phyloP scores from a whole-genome alignment of 208 protist species.

The Acanthamoeba healyi region DNA sequence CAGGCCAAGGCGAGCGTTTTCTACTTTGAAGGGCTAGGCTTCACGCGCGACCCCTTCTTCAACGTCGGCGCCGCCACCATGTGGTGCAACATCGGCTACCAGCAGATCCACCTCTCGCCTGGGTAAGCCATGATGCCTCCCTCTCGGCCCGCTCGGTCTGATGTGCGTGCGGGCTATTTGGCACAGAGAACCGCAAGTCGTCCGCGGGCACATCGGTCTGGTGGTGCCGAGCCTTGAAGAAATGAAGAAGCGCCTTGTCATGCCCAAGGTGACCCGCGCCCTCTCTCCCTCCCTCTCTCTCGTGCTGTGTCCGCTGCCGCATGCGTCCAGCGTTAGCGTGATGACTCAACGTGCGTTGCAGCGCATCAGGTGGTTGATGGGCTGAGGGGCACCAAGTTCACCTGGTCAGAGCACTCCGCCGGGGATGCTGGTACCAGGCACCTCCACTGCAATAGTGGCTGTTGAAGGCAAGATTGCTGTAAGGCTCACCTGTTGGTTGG shows the following conservation, averaged over 20 bases:
- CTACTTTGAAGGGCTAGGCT: constrained; percentile 46
- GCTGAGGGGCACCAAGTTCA: constrained; percentile 1
- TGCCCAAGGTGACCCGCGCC: not conserved
- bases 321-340: not conserved
- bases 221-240: not conserved
- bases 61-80: constrained; percentile 44
- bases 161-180: not conserved
- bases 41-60: constrained; percentile 29
- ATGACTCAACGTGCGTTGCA: no score
- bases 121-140: not conserved
- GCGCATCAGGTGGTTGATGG: not conserved
- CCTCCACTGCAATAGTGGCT: not conserved
- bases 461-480: no score
- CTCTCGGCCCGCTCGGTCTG: not conserved
- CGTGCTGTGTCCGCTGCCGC: no score
- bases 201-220: constrained; percentile 50
- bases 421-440: not conserved
- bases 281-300: no score
- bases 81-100: constrained; percentile 56
- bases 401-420: not conserved
- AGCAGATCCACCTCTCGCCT: constrained; percentile 47
- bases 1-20: not conserved
- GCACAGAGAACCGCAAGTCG: constrained; percentile 1
- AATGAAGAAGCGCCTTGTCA: not conserved
- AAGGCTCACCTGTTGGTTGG: not conserved